A percentile compares a stretch with the other conserved stretches of the same genome.
Conservation (phyloP, 2,329 filamentous ascomycete species). For the Fusarium beomiforme region DNA sequence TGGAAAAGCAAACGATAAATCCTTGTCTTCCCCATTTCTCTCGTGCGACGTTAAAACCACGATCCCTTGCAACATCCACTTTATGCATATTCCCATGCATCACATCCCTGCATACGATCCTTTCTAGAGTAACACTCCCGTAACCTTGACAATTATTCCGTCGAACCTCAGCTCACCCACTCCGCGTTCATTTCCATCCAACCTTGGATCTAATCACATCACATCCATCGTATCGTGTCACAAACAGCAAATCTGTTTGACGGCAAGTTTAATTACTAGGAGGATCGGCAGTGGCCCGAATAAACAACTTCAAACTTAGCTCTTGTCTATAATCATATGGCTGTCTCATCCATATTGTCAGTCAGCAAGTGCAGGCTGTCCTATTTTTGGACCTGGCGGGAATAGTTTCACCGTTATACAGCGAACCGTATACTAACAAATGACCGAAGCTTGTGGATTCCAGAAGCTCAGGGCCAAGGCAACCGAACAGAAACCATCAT, state of each 20-base stretch:
- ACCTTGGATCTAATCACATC: slow-evolving; percentile 15
- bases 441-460: not conserved
- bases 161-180: not conserved
- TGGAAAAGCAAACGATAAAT: slow-evolving; percentile 13
- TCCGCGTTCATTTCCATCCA: slow-evolving; percentile 4
- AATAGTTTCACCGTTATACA: slow-evolving; percentile 25
- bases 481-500: slow-evolving; percentile 10
- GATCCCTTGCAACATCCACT: slow-evolving; percentile 28
- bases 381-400: slow-evolving; percentile 19
- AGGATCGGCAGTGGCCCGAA: slow-evolving; percentile 20
- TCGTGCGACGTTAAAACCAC: slow-evolving; percentile 29
- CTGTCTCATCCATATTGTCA: slow-evolving; percentile 34
- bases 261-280: slow-evolving; percentile 30
- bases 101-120: slow-evolving; percentile 16
- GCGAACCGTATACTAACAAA: not conserved
- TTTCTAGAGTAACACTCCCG: not conserved
- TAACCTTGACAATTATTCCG: not conserved
- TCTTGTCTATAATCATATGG: slow-evolving; percentile 3
- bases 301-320: slow-evolving; percentile 5
- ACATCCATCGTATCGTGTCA: not conserved
- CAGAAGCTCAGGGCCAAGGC: not conserved
- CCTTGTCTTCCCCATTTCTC: slow-evolving; percentile 16
- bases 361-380: slow-evolving; percentile 21
- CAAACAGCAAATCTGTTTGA: slow-evolving; percentile 9
- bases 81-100: slow-evolving; percentile 36